Conservation (phyloP, 352 stramenopile genomes). For the Hyphochytrium catenoides region DNA sequence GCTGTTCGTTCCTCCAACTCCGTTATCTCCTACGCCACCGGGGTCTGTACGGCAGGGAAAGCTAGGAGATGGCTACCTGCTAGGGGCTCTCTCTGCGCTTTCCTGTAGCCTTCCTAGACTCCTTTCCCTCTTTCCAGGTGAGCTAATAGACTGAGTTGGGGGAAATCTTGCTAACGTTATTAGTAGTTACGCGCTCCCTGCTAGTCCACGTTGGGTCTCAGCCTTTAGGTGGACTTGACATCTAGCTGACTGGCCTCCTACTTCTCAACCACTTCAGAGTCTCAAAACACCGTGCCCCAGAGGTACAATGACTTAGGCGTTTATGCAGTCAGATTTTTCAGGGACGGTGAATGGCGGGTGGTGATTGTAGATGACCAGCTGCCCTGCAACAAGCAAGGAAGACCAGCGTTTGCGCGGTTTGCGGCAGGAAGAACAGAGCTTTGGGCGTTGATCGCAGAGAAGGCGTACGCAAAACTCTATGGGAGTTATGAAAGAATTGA, state of each 20-base stretch:
- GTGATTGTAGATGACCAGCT: slow-evolving; percentile 57
- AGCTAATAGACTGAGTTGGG: neutral
- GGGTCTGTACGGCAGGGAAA: too few species aligned
- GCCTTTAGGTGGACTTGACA: slow-evolving; percentile 18
- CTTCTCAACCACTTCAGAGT: too few species aligned
- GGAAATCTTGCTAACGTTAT: slow-evolving; percentile 9
- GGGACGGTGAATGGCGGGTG: slow-evolving; percentile 13
- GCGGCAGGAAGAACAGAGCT: slow-evolving; percentile 63
- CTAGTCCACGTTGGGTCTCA: slow-evolving; percentile 16
- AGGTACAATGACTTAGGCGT: slow-evolving; percentile 66
- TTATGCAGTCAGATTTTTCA: slow-evolving; percentile 56
- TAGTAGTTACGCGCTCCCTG: slow-evolving; percentile 25
- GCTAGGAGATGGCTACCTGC: slow-evolving; percentile 44
- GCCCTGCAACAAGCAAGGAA: slow-evolving; percentile 47
- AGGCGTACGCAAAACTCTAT: slow-evolving; percentile 80
- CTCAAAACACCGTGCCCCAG: too few species aligned
- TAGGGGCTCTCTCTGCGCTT: slow-evolving; percentile 46
- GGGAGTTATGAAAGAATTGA: slow-evolving; percentile 67
- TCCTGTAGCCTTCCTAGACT: slow-evolving; percentile 43
- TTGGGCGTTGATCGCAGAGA: slow-evolving; percentile 77
- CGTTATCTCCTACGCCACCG: too few species aligned
- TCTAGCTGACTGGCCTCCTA: too few species aligned
- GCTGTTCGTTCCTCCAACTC: too few species aligned
- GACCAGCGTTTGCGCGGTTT: slow-evolving; percentile 54
- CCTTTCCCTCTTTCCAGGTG: slow-evolving; percentile 37